Evolutionary conservation across 768 basidiomycete genomes (phyloP), one percentile per base, ranked within the genome.

Genomic region (Russula emetica): DNA sequence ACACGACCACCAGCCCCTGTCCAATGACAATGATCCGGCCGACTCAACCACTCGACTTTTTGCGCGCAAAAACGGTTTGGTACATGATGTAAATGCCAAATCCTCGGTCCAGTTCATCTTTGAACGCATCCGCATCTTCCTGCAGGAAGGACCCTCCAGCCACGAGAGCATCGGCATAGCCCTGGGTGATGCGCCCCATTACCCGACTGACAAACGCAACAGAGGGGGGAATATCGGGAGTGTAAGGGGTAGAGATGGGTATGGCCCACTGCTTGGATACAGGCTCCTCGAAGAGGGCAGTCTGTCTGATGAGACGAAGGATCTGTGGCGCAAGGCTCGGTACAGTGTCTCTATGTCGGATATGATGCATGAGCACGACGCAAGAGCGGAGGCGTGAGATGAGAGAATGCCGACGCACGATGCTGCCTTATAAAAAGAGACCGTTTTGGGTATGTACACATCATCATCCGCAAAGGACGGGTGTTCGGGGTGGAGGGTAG

Each of bases 401-500:
- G 45, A 14, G 30, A 42, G 14, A 45, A 16, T 24, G 57, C 14
- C 6, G 6, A 51, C 61, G 58, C 32, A 58, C 64, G 64, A 65
- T 51, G 50, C 54, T 18, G 34, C 14, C 10, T 57, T 40, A 47
- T 49, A 63, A 26, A 68, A 67, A 4, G 61, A 58, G 18, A 60
- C 34, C 1, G 66, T 60, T 22, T 20, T n/a, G 5, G 67, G 66
- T 2, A 68, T 63, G 36, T 63, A 55, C 0, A 44, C 45, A 7
- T 40, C 53, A 32, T 32, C 53, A 3, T 50, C 42, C 28, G 16
- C 51, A 44, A 50, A 36, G 47, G 13, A 32, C 20, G 66, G 66
- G 52, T 69, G 66, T 26, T 9, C 36, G 13, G 66, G 67, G 30
- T 69, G 66, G 9, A 69, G 59, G 30, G 71, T 61, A 0, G 82